Evolutionary conservation across 1,284 basidiomycete species (phyloP), one percentile per base, ranked within the genome.

Genomic region (Athelia psychrophila): DNA sequence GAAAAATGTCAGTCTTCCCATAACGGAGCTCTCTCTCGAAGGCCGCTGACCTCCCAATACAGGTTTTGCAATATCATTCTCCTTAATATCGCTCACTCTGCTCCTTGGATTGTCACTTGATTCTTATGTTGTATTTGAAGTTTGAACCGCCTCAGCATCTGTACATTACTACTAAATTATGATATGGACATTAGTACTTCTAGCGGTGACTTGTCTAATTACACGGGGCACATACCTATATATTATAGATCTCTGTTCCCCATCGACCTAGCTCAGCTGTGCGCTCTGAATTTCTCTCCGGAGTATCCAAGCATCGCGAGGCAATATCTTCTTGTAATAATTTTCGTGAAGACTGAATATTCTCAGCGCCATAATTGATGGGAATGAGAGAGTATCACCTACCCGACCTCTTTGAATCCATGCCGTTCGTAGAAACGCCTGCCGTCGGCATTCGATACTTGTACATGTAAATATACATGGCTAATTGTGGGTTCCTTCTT

Each of bases 261-360:
- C 13, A 13, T 30, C 13, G 27, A 30, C 5, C 5, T 13, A 30
- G n/a, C 27, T 30, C 9, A 9, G 6, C 38, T 42, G 8, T 42
- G n/a, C n/a, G 20, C 38, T n/a, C 38, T 42, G 38, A 6, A 42
- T 22, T n/a, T 22, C 38, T n/a, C 38, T 42, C 6, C 20, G 38
- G 47, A 92, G 75, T 56, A 92, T 75, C 90, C 90, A 92, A 22
- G 89, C 90, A 59, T 86, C 86, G 56, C 79, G 81, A 24, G 90
- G 90, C 33, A 68, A 72, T 49, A 92, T 87, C 67, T 88, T 92
- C 69, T 89, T 91, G 77, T 93, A 93, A 68, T 93, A 93, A 53
- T 81, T 77, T 61, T 86, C 75, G 51, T 83, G 80, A 36, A 87
- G 57, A 6, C 38, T 42, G 38, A 9, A 42, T 42, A 8, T 16